A percentile compares a stretch with the other conserved stretches of the same genome.
Conservation (phyloP, 805 yeast genomes). For the Aciculoconidium aculeatum region DNA sequence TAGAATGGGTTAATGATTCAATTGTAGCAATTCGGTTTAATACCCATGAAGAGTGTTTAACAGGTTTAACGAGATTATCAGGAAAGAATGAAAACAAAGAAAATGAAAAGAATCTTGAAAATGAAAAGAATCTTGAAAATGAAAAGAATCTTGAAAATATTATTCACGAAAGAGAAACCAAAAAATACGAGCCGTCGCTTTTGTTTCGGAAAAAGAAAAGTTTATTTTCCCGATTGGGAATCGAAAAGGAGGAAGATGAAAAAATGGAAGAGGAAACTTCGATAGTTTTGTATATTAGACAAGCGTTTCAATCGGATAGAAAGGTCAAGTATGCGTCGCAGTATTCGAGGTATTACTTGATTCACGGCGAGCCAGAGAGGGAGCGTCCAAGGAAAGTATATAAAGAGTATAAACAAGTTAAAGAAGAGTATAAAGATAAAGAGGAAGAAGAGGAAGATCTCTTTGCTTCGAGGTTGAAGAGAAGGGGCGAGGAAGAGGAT, state of each 20-base stretch:
- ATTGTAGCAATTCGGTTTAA: conserved; percentile 52
- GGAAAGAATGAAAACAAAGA: not conserved
- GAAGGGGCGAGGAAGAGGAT: conserved; percentile 15
- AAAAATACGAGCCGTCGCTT: conserved; percentile 33
- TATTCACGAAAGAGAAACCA: conserved; percentile 35
- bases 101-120: too few relatives aligned
- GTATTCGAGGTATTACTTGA: conserved; percentile 56
- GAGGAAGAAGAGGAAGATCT: conserved; percentile 8
- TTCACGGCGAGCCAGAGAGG: conserved; percentile 67
- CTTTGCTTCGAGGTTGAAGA: too few relatives aligned
- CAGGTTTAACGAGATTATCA: not conserved
- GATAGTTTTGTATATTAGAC: conserved; percentile 39
- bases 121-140: conserved; percentile 3
- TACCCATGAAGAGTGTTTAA: conserved; percentile 36
- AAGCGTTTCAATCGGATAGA: conserved; percentile 47
- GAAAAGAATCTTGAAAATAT: conserved; percentile 16
- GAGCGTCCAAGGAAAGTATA: too few relatives aligned
- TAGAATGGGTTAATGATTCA: conserved; percentile 67
- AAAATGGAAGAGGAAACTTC: conserved; percentile 34
- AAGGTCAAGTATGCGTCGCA: conserved; percentile 54
- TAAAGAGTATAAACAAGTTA: conserved; percentile 8
- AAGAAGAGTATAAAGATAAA: conserved; percentile 2
- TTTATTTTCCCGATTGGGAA: conserved; percentile 25
- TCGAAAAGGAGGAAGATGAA: conserved; percentile 9
- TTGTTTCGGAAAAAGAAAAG: conserved; percentile 26